Conservation (phyloP, 768 basidiomycete genomes). For the Tricholoma terreum region DNA sequence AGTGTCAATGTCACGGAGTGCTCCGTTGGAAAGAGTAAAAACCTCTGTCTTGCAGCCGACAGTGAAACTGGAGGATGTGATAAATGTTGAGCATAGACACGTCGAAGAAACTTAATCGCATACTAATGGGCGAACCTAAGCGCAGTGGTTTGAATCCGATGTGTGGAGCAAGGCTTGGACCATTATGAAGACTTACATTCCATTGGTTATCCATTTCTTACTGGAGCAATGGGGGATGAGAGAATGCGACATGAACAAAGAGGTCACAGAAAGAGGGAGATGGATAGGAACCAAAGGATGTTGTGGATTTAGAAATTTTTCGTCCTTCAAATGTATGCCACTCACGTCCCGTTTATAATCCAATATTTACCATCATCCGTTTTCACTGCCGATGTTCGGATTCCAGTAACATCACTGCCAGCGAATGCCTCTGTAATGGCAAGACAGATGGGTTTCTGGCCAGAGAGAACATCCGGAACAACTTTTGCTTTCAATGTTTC, state of each 20-base stretch:
- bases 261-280: constrained; percentile 2
- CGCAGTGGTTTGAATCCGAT: neutral
- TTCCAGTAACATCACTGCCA: constrained; percentile 75
- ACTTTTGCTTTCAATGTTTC: constrained; percentile 52
- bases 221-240: constrained; percentile 31
- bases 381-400: constrained; percentile 72
- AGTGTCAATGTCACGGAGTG: neutral
- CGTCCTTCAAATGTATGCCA: constrained; percentile 10
- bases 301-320: constrained; percentile 1
- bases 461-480: constrained; percentile 63
- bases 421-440: constrained; percentile 91
- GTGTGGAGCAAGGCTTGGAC: constrained; percentile 4
- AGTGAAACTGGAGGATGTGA: constrained; percentile 46
- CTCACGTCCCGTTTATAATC: constrained; percentile 67
- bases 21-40: neutral
- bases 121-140: constrained; percentile 43
- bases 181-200: constrained; percentile 40
- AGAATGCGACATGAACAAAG: neutral
- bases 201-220: constrained; percentile 87
- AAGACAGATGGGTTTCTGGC: constrained; percentile 76
- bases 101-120: constrained; percentile 12
- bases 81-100: neutral
- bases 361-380: constrained; percentile 77
- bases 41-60: constrained; percentile 62
- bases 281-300: constrained; percentile 3